Percentiles rank a stretch among this genome's conserved stretches.
Evolutionary conservation across 2,329 filamentous ascomycete species (phyloP).

Genomic region (Tolypocladium pustulatum): DNA sequence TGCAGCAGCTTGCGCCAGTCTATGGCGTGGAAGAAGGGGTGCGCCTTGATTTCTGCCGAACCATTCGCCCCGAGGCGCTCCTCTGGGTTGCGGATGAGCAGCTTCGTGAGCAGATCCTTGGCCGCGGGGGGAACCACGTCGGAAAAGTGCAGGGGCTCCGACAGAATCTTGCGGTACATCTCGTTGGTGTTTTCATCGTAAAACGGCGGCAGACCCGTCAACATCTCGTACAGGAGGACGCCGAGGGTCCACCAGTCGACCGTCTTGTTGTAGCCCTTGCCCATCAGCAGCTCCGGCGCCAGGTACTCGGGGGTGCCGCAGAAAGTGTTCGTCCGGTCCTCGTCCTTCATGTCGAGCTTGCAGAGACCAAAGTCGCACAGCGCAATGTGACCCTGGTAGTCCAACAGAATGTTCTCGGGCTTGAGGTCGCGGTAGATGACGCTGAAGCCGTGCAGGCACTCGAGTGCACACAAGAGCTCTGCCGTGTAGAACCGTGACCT

Average conservation of each 20-base stretch:
- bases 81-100: constrained; percentile 86
- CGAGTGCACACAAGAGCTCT: constrained; percentile 86
- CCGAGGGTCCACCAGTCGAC: constrained; percentile 99
- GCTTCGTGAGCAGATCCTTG: constrained; percentile 79
- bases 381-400: constrained; percentile 96
- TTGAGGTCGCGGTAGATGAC: constrained; percentile 78
- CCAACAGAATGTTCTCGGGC: constrained; percentile 90
- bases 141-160: constrained; percentile 91
- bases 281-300: constrained; percentile 84
- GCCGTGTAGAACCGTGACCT: constrained; percentile 94
- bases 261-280: constrained; percentile 93
- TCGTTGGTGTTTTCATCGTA: constrained; percentile 99
- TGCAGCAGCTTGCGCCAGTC: constrained; percentile 97
- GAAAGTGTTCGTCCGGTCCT: constrained; percentile 96
- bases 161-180: constrained; percentile 98
- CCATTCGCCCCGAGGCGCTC: constrained; percentile 86
- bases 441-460: constrained; percentile 95
- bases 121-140: constrained; percentile 90
- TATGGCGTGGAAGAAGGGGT: constrained; percentile 98
- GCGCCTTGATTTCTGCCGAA: constrained; percentile 94
- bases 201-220: constrained; percentile 92
- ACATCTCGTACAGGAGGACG: constrained; percentile 95
- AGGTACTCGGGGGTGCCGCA: constrained; percentile 97
- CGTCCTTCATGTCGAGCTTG: constrained; percentile 99
- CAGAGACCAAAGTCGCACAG: constrained; percentile 97